Evolutionary conservation across 2,329 filamentous ascomycete genomes (phyloP).

Genomic region (Chaetothyriales sp.): DNA sequence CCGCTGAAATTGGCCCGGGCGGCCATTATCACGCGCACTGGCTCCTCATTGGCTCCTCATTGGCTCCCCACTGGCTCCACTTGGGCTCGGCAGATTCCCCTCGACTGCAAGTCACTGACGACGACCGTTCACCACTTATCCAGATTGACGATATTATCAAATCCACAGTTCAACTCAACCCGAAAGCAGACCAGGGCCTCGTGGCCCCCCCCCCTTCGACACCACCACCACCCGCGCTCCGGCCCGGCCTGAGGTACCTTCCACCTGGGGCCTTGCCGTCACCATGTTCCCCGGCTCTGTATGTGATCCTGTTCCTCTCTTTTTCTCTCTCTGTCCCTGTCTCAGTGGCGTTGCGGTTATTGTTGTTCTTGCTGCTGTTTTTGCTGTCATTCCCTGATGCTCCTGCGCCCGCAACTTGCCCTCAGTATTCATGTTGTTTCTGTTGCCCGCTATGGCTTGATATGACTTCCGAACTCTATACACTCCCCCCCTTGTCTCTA

Average conservation of each 20-base stretch:
- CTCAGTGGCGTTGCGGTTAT: not conserved
- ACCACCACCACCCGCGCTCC: too few species aligned
- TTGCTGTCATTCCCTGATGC: not conserved
- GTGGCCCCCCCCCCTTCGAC: not conserved
- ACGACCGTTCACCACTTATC: not conserved
- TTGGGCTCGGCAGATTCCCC: not conserved
- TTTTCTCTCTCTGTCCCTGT: too few species aligned
- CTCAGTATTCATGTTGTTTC: not conserved
- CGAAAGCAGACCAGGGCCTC: not conserved
- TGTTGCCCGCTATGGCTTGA: slow-evolving; percentile 4
- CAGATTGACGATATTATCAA: not conserved
- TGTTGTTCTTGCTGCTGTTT: not conserved
- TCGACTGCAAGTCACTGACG: not conserved
- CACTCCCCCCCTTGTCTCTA: slow-evolving; percentile 1
- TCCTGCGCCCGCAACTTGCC: not conserved
- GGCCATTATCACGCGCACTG: not conserved
- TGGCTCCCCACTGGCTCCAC: not conserved
- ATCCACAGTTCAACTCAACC: not conserved
- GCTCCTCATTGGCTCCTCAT: not conserved
- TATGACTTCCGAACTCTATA: slow-evolving; percentile 2
- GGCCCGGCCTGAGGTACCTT: not conserved
- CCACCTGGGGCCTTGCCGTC: not conserved
- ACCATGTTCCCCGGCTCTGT: not conserved
- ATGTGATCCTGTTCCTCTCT: not conserved
- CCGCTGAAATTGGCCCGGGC: not conserved